Evolutionary conservation across 331 rosid genomes (phyloP).

Genomic region (Dryas integrifolia): DNA sequence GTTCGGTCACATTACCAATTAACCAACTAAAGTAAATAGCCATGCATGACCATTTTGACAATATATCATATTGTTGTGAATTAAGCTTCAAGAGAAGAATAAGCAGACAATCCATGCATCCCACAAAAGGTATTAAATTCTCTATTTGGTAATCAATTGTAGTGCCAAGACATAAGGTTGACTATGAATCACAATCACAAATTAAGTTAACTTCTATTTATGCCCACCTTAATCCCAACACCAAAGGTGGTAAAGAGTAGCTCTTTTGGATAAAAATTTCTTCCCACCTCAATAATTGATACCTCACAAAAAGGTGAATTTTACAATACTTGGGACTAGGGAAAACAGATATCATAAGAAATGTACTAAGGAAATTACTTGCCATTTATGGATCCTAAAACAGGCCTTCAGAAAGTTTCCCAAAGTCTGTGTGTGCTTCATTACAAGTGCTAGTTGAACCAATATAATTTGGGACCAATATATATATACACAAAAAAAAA

Average conservation of each 20-base stretch:
- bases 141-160: background rate
- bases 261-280: too few species aligned
- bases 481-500: background rate
- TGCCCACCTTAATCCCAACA: background rate
- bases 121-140: background rate
- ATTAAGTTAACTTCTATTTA: background rate
- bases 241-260: background rate
- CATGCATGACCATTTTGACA: background rate
- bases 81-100: background rate
- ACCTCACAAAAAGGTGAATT: background rate
- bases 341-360: background rate
- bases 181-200: background rate
- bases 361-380: background rate
- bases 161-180: background rate
- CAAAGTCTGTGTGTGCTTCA: background rate
- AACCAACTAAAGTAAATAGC: background rate
- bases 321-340: background rate
- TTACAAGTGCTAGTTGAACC: constrained; percentile 4
- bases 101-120: background rate
- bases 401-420: background rate
- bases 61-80: background rate
- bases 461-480: background rate
- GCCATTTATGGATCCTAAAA: background rate
- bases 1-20: background rate
- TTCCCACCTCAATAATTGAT: background rate